Base-by-base conservation (phyloP, 495 filamentous ascomycete species). In the Penicillium longicatenatum region DNA sequence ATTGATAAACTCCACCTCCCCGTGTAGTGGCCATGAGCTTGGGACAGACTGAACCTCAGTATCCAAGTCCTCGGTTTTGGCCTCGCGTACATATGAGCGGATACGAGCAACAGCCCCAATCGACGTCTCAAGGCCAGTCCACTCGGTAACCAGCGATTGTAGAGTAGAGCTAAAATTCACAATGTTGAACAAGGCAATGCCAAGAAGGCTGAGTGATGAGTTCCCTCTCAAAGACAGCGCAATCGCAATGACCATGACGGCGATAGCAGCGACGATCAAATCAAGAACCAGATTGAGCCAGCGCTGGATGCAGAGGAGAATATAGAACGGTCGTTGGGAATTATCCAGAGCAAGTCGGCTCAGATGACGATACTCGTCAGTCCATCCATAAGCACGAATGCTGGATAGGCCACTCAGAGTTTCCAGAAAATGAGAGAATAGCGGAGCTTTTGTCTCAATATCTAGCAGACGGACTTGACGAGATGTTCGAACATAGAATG, bases 401-500 rank as follows among this genome's bases (percentile, higher is more conserved):
- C 85, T 91, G 26, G 82, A 68, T 0, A 90, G 79, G 14, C 90
- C 90, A 0, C 79, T 78, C 4, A 91, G 74, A 0, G 82, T 79
- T 11, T 86, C 85, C 1, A 82, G 77, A 59, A 93, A 91, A 43
- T 86, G 83, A 49, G 90, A 86, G 63, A 89, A 92, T 0, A 93
- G 80, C 0, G 88, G 89, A 7, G 73, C 69, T 58, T 82, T 82
- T 9, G 74, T 66, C 58, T 86, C 79, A 6, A 84, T 77, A 52
- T 86, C 84, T 2, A 88, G 64, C 1, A 86, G 59, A 19, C 84
- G 77, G 3, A 88, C 52, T 57, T 87, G 85, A 6, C 81, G 77
- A 24, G 70, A 62, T 29, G 65, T 68, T 6, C 76, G 79, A 0
- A 83, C 51, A 24, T 68, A 68, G 44, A 53, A 65, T 6, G 21